A percentile compares a stretch with the other conserved stretches of the same genome.
phyloP scores from a whole-genome alignment of 495 filamentous ascomycete species.

The Annulohypoxylon moriforme region DNA sequence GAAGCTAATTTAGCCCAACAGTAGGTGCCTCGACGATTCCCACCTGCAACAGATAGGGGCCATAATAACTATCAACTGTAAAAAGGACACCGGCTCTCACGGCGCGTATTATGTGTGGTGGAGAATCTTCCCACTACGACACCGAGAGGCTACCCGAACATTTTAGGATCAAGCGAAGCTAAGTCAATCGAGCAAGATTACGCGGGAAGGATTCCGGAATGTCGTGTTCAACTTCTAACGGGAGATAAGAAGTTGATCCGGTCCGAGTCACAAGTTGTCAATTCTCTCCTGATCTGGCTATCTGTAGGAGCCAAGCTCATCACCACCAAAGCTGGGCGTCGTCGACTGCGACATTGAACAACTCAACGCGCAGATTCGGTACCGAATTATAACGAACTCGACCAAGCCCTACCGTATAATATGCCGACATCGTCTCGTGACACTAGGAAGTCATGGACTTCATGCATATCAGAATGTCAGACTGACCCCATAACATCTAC shows the following conservation, averaged over 20 bases:
- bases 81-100: too few species aligned
- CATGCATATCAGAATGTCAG: not conserved
- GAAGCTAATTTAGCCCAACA: conserved; percentile 4
- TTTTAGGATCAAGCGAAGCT: not conserved
- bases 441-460: not conserved
- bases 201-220: not conserved
- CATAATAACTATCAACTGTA: not conserved
- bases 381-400: not conserved
- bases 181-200: conserved; percentile 9
- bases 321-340: not conserved
- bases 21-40: not conserved
- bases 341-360: not conserved
- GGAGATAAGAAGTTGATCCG: conserved; percentile 2
- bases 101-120: not conserved
- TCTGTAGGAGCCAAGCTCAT: not conserved
- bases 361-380: not conserved
- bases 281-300: not conserved
- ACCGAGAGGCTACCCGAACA: conserved; percentile 11
- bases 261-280: not conserved
- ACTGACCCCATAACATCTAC: not conserved
- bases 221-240: not conserved
- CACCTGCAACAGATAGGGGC: not conserved
- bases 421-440: not conserved
- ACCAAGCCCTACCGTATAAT: not conserved
- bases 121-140: conserved; percentile 20